These are phyloP conservation scores for Botryotinia narcissicola DNA, from an alignment of 2,329 filamentous ascomycete species.

Conservation along the genomic window DNA sequence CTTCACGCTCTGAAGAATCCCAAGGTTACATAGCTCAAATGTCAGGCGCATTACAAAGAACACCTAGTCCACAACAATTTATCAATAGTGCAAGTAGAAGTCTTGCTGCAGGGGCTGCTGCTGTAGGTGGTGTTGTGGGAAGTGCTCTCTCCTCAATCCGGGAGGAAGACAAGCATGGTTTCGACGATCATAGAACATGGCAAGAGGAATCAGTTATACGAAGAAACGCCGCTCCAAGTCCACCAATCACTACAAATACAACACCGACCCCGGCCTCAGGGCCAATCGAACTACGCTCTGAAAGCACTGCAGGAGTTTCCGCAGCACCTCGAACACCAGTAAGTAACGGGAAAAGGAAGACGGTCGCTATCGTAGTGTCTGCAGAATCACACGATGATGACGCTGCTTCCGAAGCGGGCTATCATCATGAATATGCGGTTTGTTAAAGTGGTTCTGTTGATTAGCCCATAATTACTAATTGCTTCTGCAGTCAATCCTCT, in stretches of 20 bases:
- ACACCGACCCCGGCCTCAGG: constrained; percentile 27
- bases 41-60: constrained; percentile 76
- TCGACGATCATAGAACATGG: constrained; percentile 86
- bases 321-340: constrained; percentile 25
- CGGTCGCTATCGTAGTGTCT: constrained; percentile 84
- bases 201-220: constrained; percentile 81
- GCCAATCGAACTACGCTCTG: constrained; percentile 32
- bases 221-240: constrained; percentile 44
- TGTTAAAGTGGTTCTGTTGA: constrained; percentile 40
- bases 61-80: constrained; percentile 84
- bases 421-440: constrained; percentile 81
- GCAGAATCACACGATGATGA: constrained; percentile 64
- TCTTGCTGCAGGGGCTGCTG: constrained; percentile 77
- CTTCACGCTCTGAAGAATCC: constrained; percentile 45
- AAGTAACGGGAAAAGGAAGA: constrained; percentile 55
- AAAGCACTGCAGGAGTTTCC: constrained; percentile 33
- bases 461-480: constrained; percentile 14
- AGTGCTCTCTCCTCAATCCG: constrained; percentile 79
- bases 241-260: constrained; percentile 35
- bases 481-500: constrained; percentile 71
- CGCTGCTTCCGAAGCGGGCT: constrained; percentile 56
- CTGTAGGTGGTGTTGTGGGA: constrained; percentile 77
- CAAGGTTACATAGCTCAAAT: constrained; percentile 70
- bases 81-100: constrained; percentile 80
- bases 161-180: constrained; percentile 78